phyloP scores from a whole-genome alignment of 441 rosid genomes.

The Pelargonium cotyledonis region DNA sequence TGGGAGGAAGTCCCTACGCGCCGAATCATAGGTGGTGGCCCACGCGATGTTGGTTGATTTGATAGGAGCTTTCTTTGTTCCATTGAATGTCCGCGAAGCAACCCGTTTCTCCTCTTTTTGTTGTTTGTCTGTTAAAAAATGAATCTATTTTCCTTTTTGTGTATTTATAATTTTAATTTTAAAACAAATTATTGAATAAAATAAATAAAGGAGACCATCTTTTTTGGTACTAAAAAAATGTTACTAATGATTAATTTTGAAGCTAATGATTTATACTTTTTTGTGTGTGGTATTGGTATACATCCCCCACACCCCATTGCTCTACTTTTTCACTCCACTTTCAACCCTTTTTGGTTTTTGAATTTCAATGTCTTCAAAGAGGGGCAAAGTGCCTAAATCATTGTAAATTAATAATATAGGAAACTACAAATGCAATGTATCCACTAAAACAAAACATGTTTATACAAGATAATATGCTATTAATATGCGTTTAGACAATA shows the following conservation, averaged over 20 bases:
- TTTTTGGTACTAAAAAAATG: constrained; percentile 30
- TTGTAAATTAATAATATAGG: background rate
- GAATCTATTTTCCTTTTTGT: background rate
- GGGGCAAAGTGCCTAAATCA: background rate
- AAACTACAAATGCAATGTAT: background rate
- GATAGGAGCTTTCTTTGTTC: background rate
- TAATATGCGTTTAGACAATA: no score
- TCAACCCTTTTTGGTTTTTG: background rate
- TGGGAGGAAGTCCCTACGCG: background rate
- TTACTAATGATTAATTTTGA: constrained; percentile 26
- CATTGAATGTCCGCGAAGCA: background rate
- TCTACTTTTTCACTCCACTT: constrained; percentile 13
- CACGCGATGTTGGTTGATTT: background rate
- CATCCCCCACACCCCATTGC: background rate
- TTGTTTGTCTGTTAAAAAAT: no score
- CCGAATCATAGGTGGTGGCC: background rate
- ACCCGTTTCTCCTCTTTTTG: background rate
- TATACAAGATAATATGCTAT: no score
- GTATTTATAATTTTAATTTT: background rate
- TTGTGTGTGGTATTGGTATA: constrained; percentile 5
- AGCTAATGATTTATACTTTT: constrained; percentile 24
- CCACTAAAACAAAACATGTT: no score
- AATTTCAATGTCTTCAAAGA: constrained; percentile 9
- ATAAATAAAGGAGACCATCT: constrained; percentile 27
- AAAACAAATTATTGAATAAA: constrained; percentile 12